A percentile compares a stretch with the other conserved stretches of the same genome.
Evolutionary conservation across 441 rosid genomes (phyloP).

Genomic region (Jatropha podagrica): DNA sequence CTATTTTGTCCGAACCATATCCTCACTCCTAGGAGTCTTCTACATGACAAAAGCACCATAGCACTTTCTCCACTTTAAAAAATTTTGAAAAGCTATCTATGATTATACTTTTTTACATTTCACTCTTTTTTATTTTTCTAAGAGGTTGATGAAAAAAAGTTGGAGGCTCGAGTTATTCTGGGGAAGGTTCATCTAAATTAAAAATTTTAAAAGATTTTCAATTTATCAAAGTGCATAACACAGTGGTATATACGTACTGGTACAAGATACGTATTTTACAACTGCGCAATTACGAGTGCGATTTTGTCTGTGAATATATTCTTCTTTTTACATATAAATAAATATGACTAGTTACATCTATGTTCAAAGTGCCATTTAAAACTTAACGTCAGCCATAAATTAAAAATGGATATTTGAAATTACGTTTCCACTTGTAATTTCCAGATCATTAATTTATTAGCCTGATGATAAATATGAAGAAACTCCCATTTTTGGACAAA

Average conservation of each 20-base stretch:
- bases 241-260: slow-evolving; percentile 7
- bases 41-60: slow-evolving; percentile 34
- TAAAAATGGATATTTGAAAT: too few species aligned
- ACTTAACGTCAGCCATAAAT: too few species aligned
- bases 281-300: background rate
- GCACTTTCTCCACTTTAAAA: slow-evolving; percentile 19
- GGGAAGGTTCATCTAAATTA: background rate
- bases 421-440: too few species aligned
- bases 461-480: too few species aligned
- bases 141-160: background rate
- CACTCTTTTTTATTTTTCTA: background rate
- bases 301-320: background rate
- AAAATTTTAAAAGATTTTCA: background rate
- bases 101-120: slow-evolving; percentile 19
- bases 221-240: slow-evolving; percentile 19
- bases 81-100: slow-evolving; percentile 17
- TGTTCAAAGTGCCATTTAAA: background rate
- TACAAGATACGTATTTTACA: too few species aligned
- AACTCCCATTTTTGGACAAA: too few species aligned
- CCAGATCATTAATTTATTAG: too few species aligned
- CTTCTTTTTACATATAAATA: background rate
- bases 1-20: slow-evolving; percentile 19
- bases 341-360: background rate
- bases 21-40: slow-evolving; percentile 33
- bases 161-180: background rate